Evolutionary conservation across 2,329 filamentous ascomycete genomes (phyloP).

Genomic region (Lachnellula cervina): DNA sequence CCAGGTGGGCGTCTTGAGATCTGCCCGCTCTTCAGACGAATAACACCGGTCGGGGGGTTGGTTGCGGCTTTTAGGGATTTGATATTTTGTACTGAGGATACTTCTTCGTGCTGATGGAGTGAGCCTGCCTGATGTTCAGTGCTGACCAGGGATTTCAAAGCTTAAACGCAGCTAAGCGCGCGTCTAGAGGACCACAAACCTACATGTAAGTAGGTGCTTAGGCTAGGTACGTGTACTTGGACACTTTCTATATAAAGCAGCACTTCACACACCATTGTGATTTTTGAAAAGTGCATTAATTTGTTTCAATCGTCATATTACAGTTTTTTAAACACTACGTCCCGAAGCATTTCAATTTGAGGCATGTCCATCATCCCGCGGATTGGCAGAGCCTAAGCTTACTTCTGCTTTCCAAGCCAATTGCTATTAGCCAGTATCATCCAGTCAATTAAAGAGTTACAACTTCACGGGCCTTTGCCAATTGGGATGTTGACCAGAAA

Average conservation of each 20-base stretch:
- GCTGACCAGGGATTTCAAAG: neutral
- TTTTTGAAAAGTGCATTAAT: too few species aligned
- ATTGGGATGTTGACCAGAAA: conserved; percentile 52
- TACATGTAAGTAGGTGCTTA: neutral
- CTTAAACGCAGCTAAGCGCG: neutral
- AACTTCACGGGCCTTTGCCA: too few species aligned
- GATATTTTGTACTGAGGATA: neutral
- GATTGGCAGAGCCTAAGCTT: too few species aligned
- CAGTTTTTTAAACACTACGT: too few species aligned
- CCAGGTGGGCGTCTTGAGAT: conserved; percentile 18
- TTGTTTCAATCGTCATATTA: too few species aligned
- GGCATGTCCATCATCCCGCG: too few species aligned
- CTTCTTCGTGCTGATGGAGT: neutral
- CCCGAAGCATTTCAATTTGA: too few species aligned
- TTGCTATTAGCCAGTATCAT: too few species aligned
- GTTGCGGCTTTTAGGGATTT: conserved; percentile 4
- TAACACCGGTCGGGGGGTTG: neutral
- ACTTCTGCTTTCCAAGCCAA: too few species aligned
- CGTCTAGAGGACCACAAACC: neutral
- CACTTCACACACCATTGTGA: too few species aligned
- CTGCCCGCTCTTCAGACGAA: conserved; percentile 3
- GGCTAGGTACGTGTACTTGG: neutral
- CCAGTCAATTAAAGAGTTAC: too few species aligned
- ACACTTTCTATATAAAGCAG: too few species aligned
- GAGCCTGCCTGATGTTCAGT: neutral